Evolutionary conservation across 78 protist genomes (phyloP), one percentile per base, ranked within the genome.

Genomic region (Polysphondylium violaceum): DNA sequence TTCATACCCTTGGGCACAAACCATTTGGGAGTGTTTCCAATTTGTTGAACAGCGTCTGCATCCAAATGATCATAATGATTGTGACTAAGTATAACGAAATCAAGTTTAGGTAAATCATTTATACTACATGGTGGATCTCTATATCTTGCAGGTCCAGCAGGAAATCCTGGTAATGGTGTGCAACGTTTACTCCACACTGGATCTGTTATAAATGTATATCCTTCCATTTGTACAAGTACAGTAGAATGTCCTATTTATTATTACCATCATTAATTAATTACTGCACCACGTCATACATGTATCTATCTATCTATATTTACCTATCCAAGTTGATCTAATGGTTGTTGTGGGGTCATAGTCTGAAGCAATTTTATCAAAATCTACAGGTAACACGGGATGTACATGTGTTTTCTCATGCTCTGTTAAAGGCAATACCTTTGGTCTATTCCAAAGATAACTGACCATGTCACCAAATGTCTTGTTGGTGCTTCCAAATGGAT

Each of bases 191-290:
- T 17, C 61, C 72, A 77, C 11, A 92, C 89, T 21, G 95, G 95
- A 69, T 92, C 95, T 0, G 95, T 92, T 0, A 92, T 19, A 47
- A 92, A 92, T 19, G 43, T 69, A 11, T 59, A 12, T 1, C 95
- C 95, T 21, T 79, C 83, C 38, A 85, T 41, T 44, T 92, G 95
- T 11, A 88, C 86, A 9, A 77, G 41, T 17, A 77, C 38, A 8
- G 94, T 74, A 16, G 88, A 44, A 50, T 88, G 94, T 9, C 94
- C 94, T n/a, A n/a, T n/a, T n/a, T n/a, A n/a, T n/a, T n/a, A n/a
- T n/a, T n/a, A n/a, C n/a, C n/a, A n/a, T n/a, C n/a, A n/a, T n/a
- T n/a, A n/a, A n/a, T n/a, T n/a, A n/a, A n/a, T n/a, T n/a, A n/a
- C n/a, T n/a, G n/a, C n/a, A n/a, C n/a, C n/a, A n/a, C n/a, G n/a